phyloP scores from a whole-genome alignment of 2,329 filamentous ascomycete genomes.

The Mollisia scopiformis region DNA sequence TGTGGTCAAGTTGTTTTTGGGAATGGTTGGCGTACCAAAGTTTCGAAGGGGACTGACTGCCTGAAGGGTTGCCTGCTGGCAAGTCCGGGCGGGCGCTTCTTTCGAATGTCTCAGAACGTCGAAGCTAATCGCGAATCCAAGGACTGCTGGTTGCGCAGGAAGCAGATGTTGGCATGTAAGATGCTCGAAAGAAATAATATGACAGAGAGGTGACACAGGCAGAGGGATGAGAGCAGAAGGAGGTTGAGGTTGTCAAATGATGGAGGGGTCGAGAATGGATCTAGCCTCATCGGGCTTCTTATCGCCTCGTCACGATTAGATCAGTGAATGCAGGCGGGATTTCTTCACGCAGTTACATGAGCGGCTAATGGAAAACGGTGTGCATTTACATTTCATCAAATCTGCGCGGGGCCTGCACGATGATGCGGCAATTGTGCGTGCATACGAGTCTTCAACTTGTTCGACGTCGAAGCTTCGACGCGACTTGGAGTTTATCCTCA shows the following conservation, averaged over 20 bases:
- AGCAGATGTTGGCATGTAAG: conserved; percentile 5
- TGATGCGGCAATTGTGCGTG: not conserved
- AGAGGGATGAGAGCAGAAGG: not conserved
- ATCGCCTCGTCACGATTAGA: not conserved
- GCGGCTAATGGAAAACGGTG: not conserved
- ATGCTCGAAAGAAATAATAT: conserved; percentile 1
- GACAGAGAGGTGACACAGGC: conserved; percentile 1
- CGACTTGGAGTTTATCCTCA: not conserved
- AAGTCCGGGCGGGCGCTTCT: conserved; percentile 15
- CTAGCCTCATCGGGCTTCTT: not conserved
- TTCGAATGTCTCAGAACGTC: conserved; percentile 12
- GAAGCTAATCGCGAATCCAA: conserved; percentile 4
- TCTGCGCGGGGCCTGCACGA: not conserved
- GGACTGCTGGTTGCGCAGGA: not conserved
- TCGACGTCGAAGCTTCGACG: no score
- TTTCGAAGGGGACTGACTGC: conserved; percentile 10
- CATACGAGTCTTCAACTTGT: not conserved
- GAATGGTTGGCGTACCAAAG: conserved; percentile 11
- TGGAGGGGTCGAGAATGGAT: conserved; percentile 4
- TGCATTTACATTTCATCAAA: not conserved
- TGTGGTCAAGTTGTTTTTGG: conserved; percentile 6
- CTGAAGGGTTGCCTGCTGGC: conserved; percentile 21
- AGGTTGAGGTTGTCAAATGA: not conserved
- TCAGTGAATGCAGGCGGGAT: not conserved
- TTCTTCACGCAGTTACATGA: not conserved